Evolutionary conservation across 192 early-diverging fungal species (phyloP), one percentile per base, ranked within the genome.

Genomic region (Mycoemilia scoparia): DNA sequence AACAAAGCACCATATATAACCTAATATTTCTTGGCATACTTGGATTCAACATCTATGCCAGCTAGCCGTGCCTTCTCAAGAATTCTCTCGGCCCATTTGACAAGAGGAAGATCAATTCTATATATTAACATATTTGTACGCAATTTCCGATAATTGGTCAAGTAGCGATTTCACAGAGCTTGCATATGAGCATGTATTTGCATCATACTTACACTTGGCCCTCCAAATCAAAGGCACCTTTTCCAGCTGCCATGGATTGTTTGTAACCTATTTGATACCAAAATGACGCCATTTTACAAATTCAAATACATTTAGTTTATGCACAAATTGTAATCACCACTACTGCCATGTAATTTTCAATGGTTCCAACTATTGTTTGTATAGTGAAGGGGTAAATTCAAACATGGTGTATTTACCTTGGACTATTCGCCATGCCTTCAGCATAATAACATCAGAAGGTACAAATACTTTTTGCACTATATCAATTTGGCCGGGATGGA

Each of bases 221-320:
- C 37, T 96, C 82, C 40, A 92, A 53, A 24, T 68, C 73, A 60
- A 92, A 96, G 12, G 87, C 87, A 32, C 91, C 91, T 21, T 77
- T 70, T 7, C 90, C 90, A 45, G 71, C 55, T 39, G 54, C 48
- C 15, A 64, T 55, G 52, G 77, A 61, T 21, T 66, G 50, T 19
- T 73, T 48, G 46, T 74, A 84, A 1, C 74, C n/a, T n/a, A n/a
- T n/a, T n/a, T n/a, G n/a, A n/a, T n/a, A n/a, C n/a, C n/a, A n/a
- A n/a, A n/a, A n/a, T n/a, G n/a, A n/a, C n/a, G n/a, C n/a, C n/a
- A n/a, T n/a, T n/a, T n/a, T n/a, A n/a, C n/a, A n/a, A n/a, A n/a
- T n/a, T n/a, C n/a, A n/a, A n/a, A n/a, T n/a, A n/a, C n/a, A n/a
- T n/a, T n/a, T n/a, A n/a, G n/a, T n/a, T n/a, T n/a, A n/a, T n/a